Base-by-base conservation (phyloP, 1,139 yeast species). In the Magnusiomyces magnusii region DNA sequence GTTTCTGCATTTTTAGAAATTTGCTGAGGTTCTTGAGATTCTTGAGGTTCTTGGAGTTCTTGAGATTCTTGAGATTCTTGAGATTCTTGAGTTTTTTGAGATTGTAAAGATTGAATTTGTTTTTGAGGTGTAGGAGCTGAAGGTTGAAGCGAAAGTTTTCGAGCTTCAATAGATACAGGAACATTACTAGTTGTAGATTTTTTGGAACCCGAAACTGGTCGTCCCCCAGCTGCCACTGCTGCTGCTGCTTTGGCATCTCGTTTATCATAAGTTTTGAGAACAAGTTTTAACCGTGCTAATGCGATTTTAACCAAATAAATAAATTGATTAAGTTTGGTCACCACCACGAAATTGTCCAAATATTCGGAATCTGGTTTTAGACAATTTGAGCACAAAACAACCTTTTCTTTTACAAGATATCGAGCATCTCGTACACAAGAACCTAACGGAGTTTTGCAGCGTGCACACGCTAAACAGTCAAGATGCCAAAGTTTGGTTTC, bases 301-400 rank as follows among this genome's bases (percentile, higher is more conserved):
- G 98, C 98, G 64, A 93, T 91, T 67, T 88, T 87, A 64, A 92
- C 76, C 56, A 93, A 75, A 69, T 84, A 90, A 28, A 86, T 78
- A 69, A 90, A 80, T 71, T 93, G 98, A 24, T 82, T 73, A 56
- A 90, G 78, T 62, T 84, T 86, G 3, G 89, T 79, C 0, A 91
- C 84, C 17, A 73, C 68, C 54, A 76, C 79, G 69, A 92, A 90
- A 31, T 80, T 76, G 1, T 80, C 77, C 0, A 85, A 77, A 27
- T 69, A 66, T 58, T 76, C 75, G 0, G 80, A 77, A 61, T 78
- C 80, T 50, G 75, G 74, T 10, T 77, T 66, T 0, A 82, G 77
- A 71, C 93, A 86, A 41, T 79, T 75, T 1, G 80, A 77, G 70
- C 95, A 86, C 21, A 80, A 68, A 0, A 84, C 76, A 24, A 69